A percentile compares a stretch with the other conserved stretches of the same genome.
phyloP scores from a whole-genome alignment of 768 basidiomycete genomes.

The Plicaturopsis crispa region DNA sequence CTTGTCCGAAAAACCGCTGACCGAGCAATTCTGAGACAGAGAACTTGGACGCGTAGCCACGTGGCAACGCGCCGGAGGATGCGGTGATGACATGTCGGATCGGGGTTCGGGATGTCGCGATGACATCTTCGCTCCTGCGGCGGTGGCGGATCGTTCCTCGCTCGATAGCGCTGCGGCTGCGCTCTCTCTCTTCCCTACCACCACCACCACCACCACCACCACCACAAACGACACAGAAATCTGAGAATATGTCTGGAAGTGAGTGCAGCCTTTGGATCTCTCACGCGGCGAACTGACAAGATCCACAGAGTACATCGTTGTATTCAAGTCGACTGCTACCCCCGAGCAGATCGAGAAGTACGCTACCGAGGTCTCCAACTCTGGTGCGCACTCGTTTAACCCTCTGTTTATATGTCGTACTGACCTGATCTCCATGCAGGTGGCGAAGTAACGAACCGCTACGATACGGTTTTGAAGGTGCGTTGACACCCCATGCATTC shows the following conservation, averaged over 20 bases:
- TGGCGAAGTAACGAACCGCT: conserved; percentile 33
- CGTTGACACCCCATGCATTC: conserved; percentile 2
- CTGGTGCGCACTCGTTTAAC: conserved; percentile 23
- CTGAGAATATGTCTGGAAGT: too few relatives aligned
- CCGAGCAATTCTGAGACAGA: too few relatives aligned
- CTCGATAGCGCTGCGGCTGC: too few relatives aligned
- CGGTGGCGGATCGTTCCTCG: too few relatives aligned
- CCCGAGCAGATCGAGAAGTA: conserved; percentile 34
- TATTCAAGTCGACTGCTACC: conserved; percentile 41
- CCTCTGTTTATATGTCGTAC: not conserved
- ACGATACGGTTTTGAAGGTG: conserved; percentile 32
- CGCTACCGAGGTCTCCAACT: conserved; percentile 24
- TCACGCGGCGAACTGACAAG: too few relatives aligned
- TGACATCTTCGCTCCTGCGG: too few relatives aligned
- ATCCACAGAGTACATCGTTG: conserved; percentile 43
- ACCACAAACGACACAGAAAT: not conserved
- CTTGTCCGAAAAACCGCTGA: too few relatives aligned
- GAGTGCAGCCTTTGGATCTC: too few relatives aligned
- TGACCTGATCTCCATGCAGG: conserved; percentile 21
- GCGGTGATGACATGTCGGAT: too few relatives aligned
- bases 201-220: not conserved
- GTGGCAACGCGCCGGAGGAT: too few relatives aligned
- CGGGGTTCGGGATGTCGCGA: too few relatives aligned
- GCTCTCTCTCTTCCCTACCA: not conserved
- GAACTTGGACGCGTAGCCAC: too few relatives aligned